A percentile compares a stretch with the other conserved stretches of the same genome.
Evolutionary conservation across 176 grass and related monocot species (phyloP).

Genomic region (Olyra latifolia): DNA sequence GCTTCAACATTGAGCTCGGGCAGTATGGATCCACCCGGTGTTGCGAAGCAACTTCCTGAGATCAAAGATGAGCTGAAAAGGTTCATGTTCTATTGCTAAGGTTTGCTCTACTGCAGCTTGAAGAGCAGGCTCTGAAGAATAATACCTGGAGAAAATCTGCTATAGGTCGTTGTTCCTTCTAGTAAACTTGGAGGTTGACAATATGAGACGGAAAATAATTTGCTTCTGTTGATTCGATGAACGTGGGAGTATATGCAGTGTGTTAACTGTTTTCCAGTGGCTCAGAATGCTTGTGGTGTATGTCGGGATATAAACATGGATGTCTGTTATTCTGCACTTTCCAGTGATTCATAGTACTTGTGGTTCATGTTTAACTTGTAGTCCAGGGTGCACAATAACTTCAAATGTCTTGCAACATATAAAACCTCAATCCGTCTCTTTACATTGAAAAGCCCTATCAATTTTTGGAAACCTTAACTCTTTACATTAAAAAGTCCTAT

Average conservation of each 20-base stretch:
- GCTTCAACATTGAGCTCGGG: not conserved
- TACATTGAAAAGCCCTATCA: too few relatives aligned
- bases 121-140: not conserved
- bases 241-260: not conserved
- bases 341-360: not conserved
- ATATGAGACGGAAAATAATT: not conserved
- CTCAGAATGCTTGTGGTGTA: not conserved
- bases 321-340: not conserved
- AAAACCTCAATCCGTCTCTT: not conserved
- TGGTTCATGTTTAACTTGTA: not conserved
- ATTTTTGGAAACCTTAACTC: too few relatives aligned
- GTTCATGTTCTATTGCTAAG: conserved; percentile 76
- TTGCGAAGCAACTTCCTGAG: conserved; percentile 31
- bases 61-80: conserved; percentile 62
- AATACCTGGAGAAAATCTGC: not conserved
- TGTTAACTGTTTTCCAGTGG: not conserved
- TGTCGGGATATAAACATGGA: not conserved
- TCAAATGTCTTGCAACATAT: not conserved
- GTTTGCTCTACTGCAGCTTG: not conserved
- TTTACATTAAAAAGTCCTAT: too few relatives aligned
- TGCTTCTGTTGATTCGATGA: not conserved
- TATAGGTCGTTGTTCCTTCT: not conserved
- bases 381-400: not conserved
- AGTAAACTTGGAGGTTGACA: not conserved
- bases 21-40: not conserved